Percentiles rank a stretch among this genome's conserved stretches.
Evolutionary conservation across 1,139 yeast genomes (phyloP).

Genomic region (Kurtzmaniella natalensis): DNA sequence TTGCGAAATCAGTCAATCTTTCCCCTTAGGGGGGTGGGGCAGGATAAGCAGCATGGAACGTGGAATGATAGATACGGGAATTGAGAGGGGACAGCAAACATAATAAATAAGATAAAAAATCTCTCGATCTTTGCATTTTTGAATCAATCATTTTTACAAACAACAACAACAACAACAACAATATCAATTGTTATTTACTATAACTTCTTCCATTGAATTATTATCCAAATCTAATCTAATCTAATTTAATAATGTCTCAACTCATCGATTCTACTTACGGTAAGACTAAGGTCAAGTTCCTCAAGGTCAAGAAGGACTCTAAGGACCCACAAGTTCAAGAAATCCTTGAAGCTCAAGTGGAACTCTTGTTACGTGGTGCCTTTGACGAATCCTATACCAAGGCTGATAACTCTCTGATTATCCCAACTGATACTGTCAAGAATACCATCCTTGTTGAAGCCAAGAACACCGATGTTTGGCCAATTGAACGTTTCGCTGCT

Average conservation of each 20-base stretch:
- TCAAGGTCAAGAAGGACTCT: slow-evolving; percentile 79
- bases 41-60: too few relatives aligned
- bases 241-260: slow-evolving; percentile 10
- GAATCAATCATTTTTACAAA: too few relatives aligned
- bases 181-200: too few relatives aligned
- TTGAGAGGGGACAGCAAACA: too few relatives aligned
- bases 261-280: slow-evolving; percentile 66
- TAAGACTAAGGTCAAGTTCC: slow-evolving; percentile 84
- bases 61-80: too few relatives aligned
- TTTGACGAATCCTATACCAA: slow-evolving; percentile 77
- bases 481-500: slow-evolving; percentile 86
- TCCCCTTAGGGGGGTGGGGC: too few relatives aligned
- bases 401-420: slow-evolving; percentile 84
- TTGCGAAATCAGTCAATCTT: too few relatives aligned
- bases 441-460: slow-evolving; percentile 83
- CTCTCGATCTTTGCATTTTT: too few relatives aligned
- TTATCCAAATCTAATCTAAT: too few relatives aligned
- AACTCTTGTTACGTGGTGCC: slow-evolving; percentile 68
- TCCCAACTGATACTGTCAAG: slow-evolving; percentile 92
- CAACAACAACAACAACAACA: not conserved
- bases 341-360: slow-evolving; percentile 79
- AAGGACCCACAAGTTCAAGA: slow-evolving; percentile 68
- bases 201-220: too few relatives aligned
- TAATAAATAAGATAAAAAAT: not conserved
- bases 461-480: slow-evolving; percentile 77